These are phyloP conservation scores for Eucalyptus regnans DNA, from an alignment of 345 rosid species.

Conservation along the genomic window DNA sequence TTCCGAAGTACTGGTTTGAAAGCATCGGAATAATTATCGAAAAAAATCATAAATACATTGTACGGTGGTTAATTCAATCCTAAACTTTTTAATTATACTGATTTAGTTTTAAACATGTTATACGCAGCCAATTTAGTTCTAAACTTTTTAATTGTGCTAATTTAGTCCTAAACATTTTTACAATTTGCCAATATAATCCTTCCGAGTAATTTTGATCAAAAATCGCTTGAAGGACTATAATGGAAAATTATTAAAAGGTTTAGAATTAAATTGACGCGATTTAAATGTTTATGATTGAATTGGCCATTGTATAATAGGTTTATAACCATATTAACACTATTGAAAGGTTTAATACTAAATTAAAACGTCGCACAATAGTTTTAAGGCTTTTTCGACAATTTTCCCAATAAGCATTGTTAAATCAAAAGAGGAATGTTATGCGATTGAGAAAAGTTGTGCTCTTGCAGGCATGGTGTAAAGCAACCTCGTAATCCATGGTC, in stretches of 20 bases:
- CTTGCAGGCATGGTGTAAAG: conserved; percentile 5
- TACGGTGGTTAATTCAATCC: background rate
- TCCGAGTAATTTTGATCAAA: background rate
- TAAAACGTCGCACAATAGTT: background rate
- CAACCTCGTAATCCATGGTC: conserved; percentile 16
- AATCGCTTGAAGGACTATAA: background rate
- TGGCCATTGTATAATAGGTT: background rate
- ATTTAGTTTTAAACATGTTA: too few species aligned
- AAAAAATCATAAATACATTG: background rate
- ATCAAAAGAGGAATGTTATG: background rate
- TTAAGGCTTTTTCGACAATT: background rate
- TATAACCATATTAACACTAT: background rate
- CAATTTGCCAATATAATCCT: too few species aligned
- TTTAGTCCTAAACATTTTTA: background rate
- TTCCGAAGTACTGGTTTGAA: background rate
- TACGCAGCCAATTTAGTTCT: too few species aligned
- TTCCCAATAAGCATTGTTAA: background rate
- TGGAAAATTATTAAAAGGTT: too few species aligned
- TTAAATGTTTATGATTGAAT: background rate
- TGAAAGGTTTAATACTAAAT: background rate
- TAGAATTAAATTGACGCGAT: too few species aligned
- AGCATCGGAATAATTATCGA: background rate
- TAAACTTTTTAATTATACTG: too few species aligned
- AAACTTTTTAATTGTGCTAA: too few species aligned
- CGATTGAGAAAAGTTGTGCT: background rate